These are phyloP conservation scores for Torulaspora globosa DNA, from an alignment of 1,139 yeast genomes.

Conservation along the genomic window DNA sequence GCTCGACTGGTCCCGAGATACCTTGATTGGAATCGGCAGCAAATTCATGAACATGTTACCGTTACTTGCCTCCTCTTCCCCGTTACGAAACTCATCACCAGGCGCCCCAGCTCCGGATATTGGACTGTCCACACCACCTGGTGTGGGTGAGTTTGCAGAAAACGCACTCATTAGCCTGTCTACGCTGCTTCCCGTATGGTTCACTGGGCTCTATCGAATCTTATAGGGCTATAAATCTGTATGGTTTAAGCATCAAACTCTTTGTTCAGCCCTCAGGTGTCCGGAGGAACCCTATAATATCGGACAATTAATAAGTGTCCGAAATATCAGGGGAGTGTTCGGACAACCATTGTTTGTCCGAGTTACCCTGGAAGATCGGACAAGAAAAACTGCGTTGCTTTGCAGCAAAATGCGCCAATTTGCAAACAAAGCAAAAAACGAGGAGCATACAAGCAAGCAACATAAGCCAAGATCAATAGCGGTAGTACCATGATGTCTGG, in stretches of 20 bases:
- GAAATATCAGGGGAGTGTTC: neutral
- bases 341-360: neutral
- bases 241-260: too few species aligned
- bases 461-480: neutral
- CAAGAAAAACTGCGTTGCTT: too few species aligned
- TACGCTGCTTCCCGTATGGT: too few species aligned
- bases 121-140: constrained; percentile 10
- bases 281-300: neutral
- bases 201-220: too few species aligned
- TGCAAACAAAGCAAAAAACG: neutral
- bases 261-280: neutral
- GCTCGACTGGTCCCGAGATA: constrained; percentile 31
- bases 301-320: neutral
- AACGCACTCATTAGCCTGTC: neutral
- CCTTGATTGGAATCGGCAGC: constrained; percentile 32
- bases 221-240: too few species aligned
- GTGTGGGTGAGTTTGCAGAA: constrained; percentile 14
- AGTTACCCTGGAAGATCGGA: neutral
- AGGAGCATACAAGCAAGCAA: neutral
- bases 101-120: constrained; percentile 5
- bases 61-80: constrained; percentile 12
- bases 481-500: too few species aligned
- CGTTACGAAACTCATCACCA: constrained; percentile 9
- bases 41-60: constrained; percentile 26
- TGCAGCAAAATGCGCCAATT: too few species aligned